Conservation (phyloP, 352 stramenopile species). For the Hyaloperonospora arabidopsidis region DNA sequence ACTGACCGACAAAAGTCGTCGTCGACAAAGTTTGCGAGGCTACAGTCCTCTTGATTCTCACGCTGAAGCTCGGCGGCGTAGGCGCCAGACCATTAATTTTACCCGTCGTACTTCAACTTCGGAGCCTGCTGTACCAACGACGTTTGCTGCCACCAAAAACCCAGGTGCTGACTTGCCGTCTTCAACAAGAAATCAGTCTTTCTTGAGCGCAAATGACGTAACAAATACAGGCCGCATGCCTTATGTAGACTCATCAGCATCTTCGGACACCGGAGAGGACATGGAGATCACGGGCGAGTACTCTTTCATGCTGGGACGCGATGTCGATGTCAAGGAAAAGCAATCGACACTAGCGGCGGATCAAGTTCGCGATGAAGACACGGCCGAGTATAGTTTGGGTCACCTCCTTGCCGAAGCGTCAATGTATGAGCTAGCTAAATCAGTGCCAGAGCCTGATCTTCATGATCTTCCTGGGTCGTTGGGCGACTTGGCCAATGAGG, state of each 20-base stretch:
- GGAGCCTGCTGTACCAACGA: slow-evolving; percentile 2
- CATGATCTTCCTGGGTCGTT: slow-evolving; percentile 23
- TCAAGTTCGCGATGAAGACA: slow-evolving; percentile 36
- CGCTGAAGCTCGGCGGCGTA: slow-evolving; percentile 46
- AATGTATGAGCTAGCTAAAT: slow-evolving; percentile 33
- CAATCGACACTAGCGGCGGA: slow-evolving; percentile 3
- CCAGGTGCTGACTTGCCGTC: slow-evolving; percentile 5
- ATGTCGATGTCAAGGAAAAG: slow-evolving; percentile 6
- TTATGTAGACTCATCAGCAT: slow-evolving; percentile 73
- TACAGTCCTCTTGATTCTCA: slow-evolving; percentile 77
- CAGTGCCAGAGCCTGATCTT: slow-evolving; percentile 15
- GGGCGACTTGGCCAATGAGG: slow-evolving; percentile 25
- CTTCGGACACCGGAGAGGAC: slow-evolving; percentile 70
- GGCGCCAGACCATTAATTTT: slow-evolving; percentile 36
- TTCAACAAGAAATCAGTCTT: slow-evolving; percentile 29
- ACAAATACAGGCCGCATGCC: slow-evolving; percentile 26
- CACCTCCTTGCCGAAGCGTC: slow-evolving; percentile 53
- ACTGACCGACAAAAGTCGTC: slow-evolving; percentile 29
- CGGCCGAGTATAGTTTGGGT: slow-evolving; percentile 52
- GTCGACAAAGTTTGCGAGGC: slow-evolving; percentile 57
- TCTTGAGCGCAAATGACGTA: slow-evolving; percentile 31
- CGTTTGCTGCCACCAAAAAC: slow-evolving; percentile 9
- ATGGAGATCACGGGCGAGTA: slow-evolving; percentile 86
- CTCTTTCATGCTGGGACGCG: slow-evolving; percentile 21
- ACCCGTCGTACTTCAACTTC: slow-evolving; percentile 11